phyloP scores from a whole-genome alignment of 306 rosid species.

The Citrullus colocynthis region DNA sequence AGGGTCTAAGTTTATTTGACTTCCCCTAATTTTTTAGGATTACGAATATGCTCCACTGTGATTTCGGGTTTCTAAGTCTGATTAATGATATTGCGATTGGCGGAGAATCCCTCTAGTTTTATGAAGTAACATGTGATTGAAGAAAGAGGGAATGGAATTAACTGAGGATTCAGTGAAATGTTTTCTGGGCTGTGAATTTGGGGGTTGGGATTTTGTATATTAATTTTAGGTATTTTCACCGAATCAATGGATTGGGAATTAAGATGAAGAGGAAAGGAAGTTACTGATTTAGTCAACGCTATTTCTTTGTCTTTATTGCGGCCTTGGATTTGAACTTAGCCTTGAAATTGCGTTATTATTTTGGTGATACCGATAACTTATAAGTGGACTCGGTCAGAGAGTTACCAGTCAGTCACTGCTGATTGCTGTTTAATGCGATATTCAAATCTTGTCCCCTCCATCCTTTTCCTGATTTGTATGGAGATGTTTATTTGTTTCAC shows the following conservation, averaged over 20 bases:
- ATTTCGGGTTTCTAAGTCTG: not conserved
- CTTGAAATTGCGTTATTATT: not conserved
- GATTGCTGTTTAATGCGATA: not conserved
- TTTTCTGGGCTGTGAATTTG: too few relatives aligned
- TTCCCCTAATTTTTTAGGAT: not conserved
- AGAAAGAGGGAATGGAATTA: not conserved
- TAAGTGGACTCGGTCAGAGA: not conserved
- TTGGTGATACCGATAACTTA: not conserved
- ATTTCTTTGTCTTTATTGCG: not conserved
- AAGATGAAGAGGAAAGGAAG: not conserved
- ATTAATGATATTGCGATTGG: not conserved
- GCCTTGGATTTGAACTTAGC: not conserved
- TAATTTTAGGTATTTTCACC: too few relatives aligned
- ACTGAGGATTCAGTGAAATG: too few relatives aligned
- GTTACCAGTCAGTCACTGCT: not conserved
- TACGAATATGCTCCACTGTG: not conserved
- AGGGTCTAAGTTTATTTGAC: not conserved
- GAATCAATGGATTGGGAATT: not conserved
- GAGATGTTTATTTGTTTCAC: not conserved
- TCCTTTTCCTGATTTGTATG: not conserved
- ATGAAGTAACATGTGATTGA: not conserved
- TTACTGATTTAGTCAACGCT: not conserved
- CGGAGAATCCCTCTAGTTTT: not conserved
- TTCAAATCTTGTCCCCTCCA: not conserved
- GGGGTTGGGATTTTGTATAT: too few relatives aligned